phyloP scores from a whole-genome alignment of 2,329 filamentous ascomycete species.

The Epichloe gansuensis region DNA sequence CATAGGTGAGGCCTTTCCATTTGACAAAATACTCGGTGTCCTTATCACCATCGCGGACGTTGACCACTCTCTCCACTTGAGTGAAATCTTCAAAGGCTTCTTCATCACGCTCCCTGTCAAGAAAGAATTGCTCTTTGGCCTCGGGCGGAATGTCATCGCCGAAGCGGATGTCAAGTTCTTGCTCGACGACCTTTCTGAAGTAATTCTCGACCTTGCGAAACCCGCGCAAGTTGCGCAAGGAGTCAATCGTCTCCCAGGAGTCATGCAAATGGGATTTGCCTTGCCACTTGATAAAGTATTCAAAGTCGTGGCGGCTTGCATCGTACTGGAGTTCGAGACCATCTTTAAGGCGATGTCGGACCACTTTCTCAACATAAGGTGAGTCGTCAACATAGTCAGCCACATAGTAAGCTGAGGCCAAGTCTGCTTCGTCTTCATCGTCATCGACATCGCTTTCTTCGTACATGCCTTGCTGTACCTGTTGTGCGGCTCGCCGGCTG shows the following conservation, averaged over 20 bases:
- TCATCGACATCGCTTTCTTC: constrained; percentile 55
- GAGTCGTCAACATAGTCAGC: constrained; percentile 61
- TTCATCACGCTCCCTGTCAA: constrained; percentile 85
- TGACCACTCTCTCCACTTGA: constrained; percentile 86
- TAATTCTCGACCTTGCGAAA: constrained; percentile 91
- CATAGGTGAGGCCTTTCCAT: constrained; percentile 90
- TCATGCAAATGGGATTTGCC: constrained; percentile 90
- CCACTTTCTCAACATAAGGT: constrained; percentile 79
- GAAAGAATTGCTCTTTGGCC: constrained; percentile 82
- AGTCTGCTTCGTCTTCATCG: constrained; percentile 47
- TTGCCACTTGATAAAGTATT: constrained; percentile 94
- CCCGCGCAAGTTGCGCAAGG: constrained; percentile 64
- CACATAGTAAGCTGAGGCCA: constrained; percentile 51
- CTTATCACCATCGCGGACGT: constrained; percentile 64
- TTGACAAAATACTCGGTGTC: constrained; percentile 87
- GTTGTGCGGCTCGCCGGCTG: constrained; percentile 69
- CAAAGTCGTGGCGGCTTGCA: constrained; percentile 59
- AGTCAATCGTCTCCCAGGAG: constrained; percentile 78
- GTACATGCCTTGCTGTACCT: constrained; percentile 49
- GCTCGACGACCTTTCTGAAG: constrained; percentile 67
- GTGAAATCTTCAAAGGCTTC: constrained; percentile 84
- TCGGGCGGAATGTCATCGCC: constrained; percentile 69
- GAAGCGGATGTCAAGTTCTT: constrained; percentile 65
- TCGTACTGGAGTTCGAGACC: constrained; percentile 48
- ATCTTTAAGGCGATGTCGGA: constrained; percentile 72